A percentile compares a stretch with the other conserved stretches of the same genome.
Conservation (phyloP, 805 yeast species). For the Hanseniaspora valbyensis region DNA sequence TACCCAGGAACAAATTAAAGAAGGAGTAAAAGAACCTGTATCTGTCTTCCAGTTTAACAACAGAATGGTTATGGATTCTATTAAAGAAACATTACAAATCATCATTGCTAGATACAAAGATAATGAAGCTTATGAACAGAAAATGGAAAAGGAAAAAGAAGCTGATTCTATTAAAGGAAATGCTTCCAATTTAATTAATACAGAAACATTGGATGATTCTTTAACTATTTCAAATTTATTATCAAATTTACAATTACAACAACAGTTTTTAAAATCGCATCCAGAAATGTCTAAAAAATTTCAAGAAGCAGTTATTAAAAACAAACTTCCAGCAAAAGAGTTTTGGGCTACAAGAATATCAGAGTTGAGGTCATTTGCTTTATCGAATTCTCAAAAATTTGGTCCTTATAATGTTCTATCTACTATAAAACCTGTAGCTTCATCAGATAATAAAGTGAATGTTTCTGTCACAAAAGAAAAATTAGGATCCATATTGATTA, state of each 20-base stretch:
- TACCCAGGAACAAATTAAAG: slow-evolving; percentile 25
- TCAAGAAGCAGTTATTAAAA: slow-evolving; percentile 75
- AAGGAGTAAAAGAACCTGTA: slow-evolving; percentile 19
- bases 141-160: slow-evolving; percentile 23
- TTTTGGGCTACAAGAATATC: slow-evolving; percentile 82
- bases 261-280: slow-evolving; percentile 59
- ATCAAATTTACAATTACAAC: slow-evolving; percentile 67
- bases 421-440: slow-evolving; percentile 87
- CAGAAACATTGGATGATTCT: slow-evolving; percentile 34
- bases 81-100: slow-evolving; percentile 56
- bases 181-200: slow-evolving; percentile 28
- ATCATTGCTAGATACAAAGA: slow-evolving; percentile 57
- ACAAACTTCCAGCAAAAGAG: slow-evolving; percentile 64
- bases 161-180: slow-evolving; percentile 18
- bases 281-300: slow-evolving; percentile 60
- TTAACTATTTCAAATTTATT: slow-evolving; percentile 50
- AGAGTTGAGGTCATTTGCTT: slow-evolving; percentile 71
- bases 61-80: slow-evolving; percentile 63
- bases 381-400: slow-evolving; percentile 68
- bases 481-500: slow-evolving; percentile 78
- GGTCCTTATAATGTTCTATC: slow-evolving; percentile 92
- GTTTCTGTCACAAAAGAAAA: slow-evolving; percentile 86
- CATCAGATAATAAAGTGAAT: slow-evolving; percentile 84
- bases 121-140: slow-evolving; percentile 34
- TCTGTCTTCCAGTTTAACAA: slow-evolving; percentile 54